A percentile compares a stretch with the other conserved stretches of the same genome.
These are phyloP conservation scores for Reutealis trisperma DNA, from an alignment of 345 rosid species.

Conservation along the genomic window DNA sequence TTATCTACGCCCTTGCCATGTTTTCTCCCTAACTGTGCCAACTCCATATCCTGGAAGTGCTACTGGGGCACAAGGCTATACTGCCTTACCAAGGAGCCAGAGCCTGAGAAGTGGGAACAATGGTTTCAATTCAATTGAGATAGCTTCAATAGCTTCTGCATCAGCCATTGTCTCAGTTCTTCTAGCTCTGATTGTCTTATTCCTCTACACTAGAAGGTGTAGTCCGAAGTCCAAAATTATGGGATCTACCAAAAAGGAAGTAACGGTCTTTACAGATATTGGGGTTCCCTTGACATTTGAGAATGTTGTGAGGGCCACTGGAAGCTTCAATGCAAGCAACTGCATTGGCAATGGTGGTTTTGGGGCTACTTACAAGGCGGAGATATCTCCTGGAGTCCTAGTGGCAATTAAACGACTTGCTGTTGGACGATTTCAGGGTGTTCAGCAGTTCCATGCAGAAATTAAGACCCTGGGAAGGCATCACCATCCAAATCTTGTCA, in stretches of 20 bases:
- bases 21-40: conserved; percentile 38
- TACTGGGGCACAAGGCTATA: conserved; percentile 16
- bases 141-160: conserved; percentile 61
- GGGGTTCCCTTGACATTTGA: conserved; percentile 49
- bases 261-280: conserved; percentile 45
- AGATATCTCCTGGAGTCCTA: conserved; percentile 42
- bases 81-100: conserved; percentile 21
- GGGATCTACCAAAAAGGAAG: conserved; percentile 42
- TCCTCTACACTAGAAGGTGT: conserved; percentile 46
- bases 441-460: conserved; percentile 62
- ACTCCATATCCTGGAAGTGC: conserved; percentile 31
- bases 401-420: conserved; percentile 62
- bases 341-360: conserved; percentile 72
- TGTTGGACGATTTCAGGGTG: conserved; percentile 61
- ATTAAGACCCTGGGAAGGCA: conserved; percentile 52
- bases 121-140: conserved; percentile 54
- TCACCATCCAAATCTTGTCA: conserved; percentile 58
- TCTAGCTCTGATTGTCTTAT: conserved; percentile 43
- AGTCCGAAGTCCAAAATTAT: conserved; percentile 37
- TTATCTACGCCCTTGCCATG: conserved; percentile 47
- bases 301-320: conserved; percentile 55
- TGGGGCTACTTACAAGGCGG: conserved; percentile 62
- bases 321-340: conserved; percentile 49
- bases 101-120: conserved; percentile 15
- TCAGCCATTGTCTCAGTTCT: conserved; percentile 61